Base-by-base conservation (phyloP, 1,139 yeast genomes). In the Debaryomyces robertsiae region DNA sequence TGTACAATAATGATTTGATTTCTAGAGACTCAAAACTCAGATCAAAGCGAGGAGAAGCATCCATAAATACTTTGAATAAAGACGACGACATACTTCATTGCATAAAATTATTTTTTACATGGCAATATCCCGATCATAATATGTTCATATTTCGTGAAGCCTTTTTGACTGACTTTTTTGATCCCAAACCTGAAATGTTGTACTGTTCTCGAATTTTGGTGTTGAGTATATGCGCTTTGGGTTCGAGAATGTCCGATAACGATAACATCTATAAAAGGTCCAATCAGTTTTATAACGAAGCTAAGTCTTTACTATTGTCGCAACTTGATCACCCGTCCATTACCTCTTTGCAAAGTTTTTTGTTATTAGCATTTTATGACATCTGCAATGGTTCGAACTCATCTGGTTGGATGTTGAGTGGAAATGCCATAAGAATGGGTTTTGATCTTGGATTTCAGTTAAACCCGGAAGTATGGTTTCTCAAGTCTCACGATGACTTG, bases 81-180 rank as follows among this genome's bases (percentile, higher is more conserved):
- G 72, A 70, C 46, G 66, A 67, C 2, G 77, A 64, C 40, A 67
- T 79, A 44, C 54, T 79, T 24, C 69, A 73, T 36, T 77, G 82
- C 46, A 56, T 81, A 28, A 73, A 78, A 40, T 63, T 77, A 28
- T 81, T 81, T 53, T 82, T 81, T 55, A 74, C 75, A 23, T 81
- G 84, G 84, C 76, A 79, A 45, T 82, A 82, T 47, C 85, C 86
- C 2, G 84, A 80, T 43, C 77, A 79, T 49, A 78, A 78, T 52
- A 71, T 79, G 68, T 81, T 81, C 50, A 70, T 82, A 14, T 82
- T 79, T 50, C 61, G 88, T 44, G 88, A 81, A 52, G 79, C 84
- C n/a, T 81, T 82, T 51, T 59, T 82, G 35, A 69, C 67, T 44
- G 84, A 81, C 40, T 72, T 79, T 55, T 75, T 80, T 59, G 65